Percentiles rank a stretch among this genome's conserved stretches.
phyloP scores from a whole-genome alignment of 1,139 yeast species.

The Suhomyces panamericanus region DNA sequence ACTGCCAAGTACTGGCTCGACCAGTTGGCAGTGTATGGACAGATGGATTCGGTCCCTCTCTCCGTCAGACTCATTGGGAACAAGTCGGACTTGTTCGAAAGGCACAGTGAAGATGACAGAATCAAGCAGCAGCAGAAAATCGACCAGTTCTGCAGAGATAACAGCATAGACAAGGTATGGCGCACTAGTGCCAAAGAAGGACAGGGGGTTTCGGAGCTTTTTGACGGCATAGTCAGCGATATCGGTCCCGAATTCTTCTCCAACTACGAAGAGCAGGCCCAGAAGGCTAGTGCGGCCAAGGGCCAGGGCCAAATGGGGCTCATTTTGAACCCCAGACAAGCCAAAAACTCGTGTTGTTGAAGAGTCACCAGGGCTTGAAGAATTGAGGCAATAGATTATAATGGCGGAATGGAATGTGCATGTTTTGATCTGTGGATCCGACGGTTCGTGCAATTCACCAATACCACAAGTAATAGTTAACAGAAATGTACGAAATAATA shows the following conservation, averaged over 20 bases:
- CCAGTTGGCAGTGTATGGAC: constrained; percentile 35
- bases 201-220: constrained; percentile 42
- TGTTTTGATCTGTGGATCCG: background rate
- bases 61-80: constrained; percentile 19
- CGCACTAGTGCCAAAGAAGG: constrained; percentile 52
- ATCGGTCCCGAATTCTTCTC: constrained; percentile 38
- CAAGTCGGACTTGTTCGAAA: constrained; percentile 15
- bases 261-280: constrained; percentile 6
- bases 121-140: constrained; percentile 5
- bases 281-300: background rate
- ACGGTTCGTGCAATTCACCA: no score
- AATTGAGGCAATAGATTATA: background rate
- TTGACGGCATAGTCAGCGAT: constrained; percentile 40
- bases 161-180: constrained; percentile 19
- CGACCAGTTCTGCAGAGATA: constrained; percentile 10
- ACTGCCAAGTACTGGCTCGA: constrained; percentile 49
- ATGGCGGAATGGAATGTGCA: background rate
- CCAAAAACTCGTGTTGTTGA: constrained; percentile 4
- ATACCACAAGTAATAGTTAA: no score
- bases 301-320: constrained; percentile 2
- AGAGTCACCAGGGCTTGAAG: background rate
- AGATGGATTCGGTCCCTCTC: constrained; percentile 19
- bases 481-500: no score
- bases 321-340: constrained; percentile 2
- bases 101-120: background rate